A percentile compares a stretch with the other conserved stretches of the same genome.
Evolutionary conservation across 805 yeast genomes (phyloP).

Genomic region (Dipodascopsis tothii): DNA sequence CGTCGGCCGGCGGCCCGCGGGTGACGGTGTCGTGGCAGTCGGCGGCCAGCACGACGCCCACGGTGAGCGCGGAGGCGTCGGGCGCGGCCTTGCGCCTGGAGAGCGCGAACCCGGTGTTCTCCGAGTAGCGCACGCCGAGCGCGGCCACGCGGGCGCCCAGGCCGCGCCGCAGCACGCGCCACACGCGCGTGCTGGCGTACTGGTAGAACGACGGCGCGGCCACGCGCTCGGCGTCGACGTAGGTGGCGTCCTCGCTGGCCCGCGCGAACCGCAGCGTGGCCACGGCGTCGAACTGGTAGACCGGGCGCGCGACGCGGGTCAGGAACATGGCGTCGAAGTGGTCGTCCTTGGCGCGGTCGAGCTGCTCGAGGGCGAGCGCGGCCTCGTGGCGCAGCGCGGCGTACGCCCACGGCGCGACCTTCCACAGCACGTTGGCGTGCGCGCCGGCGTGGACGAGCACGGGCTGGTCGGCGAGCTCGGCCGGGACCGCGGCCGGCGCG

Average conservation of each 20-base stretch:
- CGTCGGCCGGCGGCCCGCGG: conserved; percentile 68
- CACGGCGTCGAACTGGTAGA: conserved; percentile 55
- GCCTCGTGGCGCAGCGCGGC: conserved; percentile 53
- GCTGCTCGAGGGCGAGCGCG: conserved; percentile 52
- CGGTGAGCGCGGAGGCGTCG: conserved; percentile 21
- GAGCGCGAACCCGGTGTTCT: conserved; percentile 29
- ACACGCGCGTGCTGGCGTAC: conserved; percentile 38
- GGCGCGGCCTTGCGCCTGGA: conserved; percentile 18
- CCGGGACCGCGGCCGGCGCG: background rate
- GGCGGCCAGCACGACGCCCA: conserved; percentile 66
- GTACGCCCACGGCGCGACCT: conserved; percentile 12
- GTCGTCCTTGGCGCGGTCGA: conserved; percentile 75
- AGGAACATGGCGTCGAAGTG: conserved; percentile 74
- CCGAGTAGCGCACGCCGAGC: conserved; percentile 30
- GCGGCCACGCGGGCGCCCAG: conserved; percentile 33
- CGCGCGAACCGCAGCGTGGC: conserved; percentile 6
- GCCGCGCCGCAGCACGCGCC: conserved; percentile 24
- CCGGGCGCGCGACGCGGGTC: conserved; percentile 43
- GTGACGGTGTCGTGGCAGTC: conserved; percentile 73
- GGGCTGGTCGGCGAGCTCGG: conserved; percentile 7
- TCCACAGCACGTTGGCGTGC: conserved; percentile 11
- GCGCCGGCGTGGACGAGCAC: conserved; percentile 10
- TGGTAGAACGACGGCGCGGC: conserved; percentile 14
- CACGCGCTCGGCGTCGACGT: conserved; percentile 11
- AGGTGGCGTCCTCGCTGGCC: conserved; percentile 8